phyloP scores from a whole-genome alignment of 345 rosid genomes.

The Corchorus capsularis region DNA sequence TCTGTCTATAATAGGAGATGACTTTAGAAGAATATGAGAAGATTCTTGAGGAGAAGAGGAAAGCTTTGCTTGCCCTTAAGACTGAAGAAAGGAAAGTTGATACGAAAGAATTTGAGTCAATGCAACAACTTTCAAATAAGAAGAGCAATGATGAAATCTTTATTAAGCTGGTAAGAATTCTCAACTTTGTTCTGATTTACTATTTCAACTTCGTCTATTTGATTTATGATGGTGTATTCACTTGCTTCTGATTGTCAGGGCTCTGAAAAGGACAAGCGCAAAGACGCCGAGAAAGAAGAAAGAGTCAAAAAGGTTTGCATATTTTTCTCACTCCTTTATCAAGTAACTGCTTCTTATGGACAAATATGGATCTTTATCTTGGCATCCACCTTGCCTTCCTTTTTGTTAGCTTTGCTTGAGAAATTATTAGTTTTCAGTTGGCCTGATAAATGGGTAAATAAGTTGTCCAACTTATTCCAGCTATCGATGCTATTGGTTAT shows the following conservation, averaged over 20 bases:
- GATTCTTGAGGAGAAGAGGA: slow-evolving; percentile 79
- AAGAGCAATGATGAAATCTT: slow-evolving; percentile 79
- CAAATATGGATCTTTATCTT: background rate
- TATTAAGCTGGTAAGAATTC: slow-evolving; percentile 71
- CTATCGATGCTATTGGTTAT: background rate
- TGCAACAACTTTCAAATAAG: slow-evolving; percentile 91
- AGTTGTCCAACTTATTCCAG: background rate
- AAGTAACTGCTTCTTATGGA: background rate
- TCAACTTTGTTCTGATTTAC: background rate
- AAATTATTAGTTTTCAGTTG: too few species aligned
- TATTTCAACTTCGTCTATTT: background rate
- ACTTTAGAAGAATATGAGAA: slow-evolving; percentile 96
- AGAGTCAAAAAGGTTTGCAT: slow-evolving; percentile 72
- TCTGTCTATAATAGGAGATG: slow-evolving; percentile 63
- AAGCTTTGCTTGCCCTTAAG: slow-evolving; percentile 61
- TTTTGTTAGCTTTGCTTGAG: background rate
- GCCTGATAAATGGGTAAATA: background rate
- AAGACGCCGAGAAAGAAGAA: slow-evolving; percentile 95
- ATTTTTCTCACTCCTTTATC: background rate
- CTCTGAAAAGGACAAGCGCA: slow-evolving; percentile 92
- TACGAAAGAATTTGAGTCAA: slow-evolving; percentile 65
- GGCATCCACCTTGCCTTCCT: background rate
- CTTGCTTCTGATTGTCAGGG: slow-evolving; percentile 50
- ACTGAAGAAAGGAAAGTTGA: slow-evolving; percentile 87
- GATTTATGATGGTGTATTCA: background rate